These are phyloP conservation scores for Leccinum subrobustum DNA, from an alignment of 1,284 basidiomycete genomes.

Conservation along the genomic window DNA sequence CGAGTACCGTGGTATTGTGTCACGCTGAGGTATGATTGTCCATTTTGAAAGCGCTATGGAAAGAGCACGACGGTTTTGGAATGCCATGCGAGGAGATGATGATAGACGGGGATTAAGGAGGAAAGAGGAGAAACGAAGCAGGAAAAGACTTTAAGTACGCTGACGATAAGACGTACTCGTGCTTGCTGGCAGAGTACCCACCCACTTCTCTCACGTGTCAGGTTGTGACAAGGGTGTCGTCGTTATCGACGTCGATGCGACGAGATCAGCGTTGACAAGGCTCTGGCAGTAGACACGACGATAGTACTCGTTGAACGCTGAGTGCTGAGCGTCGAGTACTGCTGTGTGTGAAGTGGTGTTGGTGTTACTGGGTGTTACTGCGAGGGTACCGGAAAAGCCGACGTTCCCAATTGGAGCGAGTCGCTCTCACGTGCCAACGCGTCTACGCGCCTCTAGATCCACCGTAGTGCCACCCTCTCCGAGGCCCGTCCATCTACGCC, in stretches of 20 bases:
- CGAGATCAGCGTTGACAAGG: not conserved
- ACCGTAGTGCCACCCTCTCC: conserved; percentile 81
- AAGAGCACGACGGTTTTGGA: conserved; percentile 16
- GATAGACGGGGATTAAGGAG: conserved; percentile 5
- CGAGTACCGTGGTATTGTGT: conserved; percentile 40
- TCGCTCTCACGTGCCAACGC: conserved; percentile 24
- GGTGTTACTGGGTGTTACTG: not conserved
- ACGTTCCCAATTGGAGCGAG: conserved; percentile 7
- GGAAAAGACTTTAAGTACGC: conserved; percentile 1
- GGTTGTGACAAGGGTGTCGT: not conserved
- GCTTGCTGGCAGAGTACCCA: conserved; percentile 10
- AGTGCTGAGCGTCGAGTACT: not conserved
- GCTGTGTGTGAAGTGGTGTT: not conserved
- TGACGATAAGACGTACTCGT: not conserved
- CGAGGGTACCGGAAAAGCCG: not conserved
- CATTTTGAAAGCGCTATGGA: conserved; percentile 27
- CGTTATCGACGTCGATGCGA: not conserved
- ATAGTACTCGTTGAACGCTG: no score
- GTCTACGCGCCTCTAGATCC: conserved; percentile 57
- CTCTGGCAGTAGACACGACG: not conserved
- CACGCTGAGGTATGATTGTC: conserved; percentile 19
- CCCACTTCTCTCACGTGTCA: conserved; percentile 24
- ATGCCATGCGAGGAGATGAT: not conserved
- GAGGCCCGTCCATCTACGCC: conserved; percentile 81
- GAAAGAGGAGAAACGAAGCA: conserved; percentile 14